Percentiles rank a stretch among this genome's conserved stretches.
These are phyloP conservation scores for Aspergillus sp. DNA, from an alignment of 2,329 filamentous ascomycete species.

Conservation along the genomic window DNA sequence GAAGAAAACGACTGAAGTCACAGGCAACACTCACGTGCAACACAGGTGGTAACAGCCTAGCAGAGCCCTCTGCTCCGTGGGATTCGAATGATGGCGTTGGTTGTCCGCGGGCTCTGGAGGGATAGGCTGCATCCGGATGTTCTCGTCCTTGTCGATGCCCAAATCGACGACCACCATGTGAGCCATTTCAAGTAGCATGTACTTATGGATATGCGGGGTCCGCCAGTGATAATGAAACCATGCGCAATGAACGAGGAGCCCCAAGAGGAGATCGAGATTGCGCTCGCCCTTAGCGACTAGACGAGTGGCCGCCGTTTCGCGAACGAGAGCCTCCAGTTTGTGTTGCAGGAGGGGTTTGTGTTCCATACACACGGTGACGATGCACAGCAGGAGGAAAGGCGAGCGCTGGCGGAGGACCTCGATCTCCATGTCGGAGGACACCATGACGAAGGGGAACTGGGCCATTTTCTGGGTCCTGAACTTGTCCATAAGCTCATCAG, in stretches of 20 bases:
- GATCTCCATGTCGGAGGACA: background rate
- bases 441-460: slow-evolving; percentile 15
- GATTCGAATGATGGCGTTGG: background rate
- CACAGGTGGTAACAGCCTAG: slow-evolving; percentile 14
- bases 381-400: slow-evolving; percentile 11
- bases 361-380: slow-evolving; percentile 5
- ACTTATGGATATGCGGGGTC: slow-evolving; percentile 13
- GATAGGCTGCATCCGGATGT: slow-evolving; percentile 6
- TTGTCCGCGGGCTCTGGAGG: background rate
- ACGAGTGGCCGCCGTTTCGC: slow-evolving; percentile 1
- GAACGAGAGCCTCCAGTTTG: slow-evolving; percentile 1
- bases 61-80: slow-evolving; percentile 9
- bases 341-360: slow-evolving; percentile 5
- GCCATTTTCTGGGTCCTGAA: slow-evolving; percentile 14
- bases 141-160: background rate
- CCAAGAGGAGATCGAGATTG: slow-evolving; percentile 14
- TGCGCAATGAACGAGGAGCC: slow-evolving; percentile 15
- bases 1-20: too few relatives aligned
- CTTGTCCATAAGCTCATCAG: slow-evolving; percentile 6
- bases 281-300: slow-evolving; percentile 10
- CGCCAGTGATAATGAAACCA: slow-evolving; percentile 18
- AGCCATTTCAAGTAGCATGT: slow-evolving; percentile 11
- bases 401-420: slow-evolving; percentile 1
- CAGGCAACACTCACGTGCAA: slow-evolving; percentile 3
- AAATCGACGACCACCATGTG: slow-evolving; percentile 10